These are phyloP conservation scores for Globisporangium camurandrum DNA, from an alignment of 352 stramenopile species.

Conservation along the genomic window DNA sequence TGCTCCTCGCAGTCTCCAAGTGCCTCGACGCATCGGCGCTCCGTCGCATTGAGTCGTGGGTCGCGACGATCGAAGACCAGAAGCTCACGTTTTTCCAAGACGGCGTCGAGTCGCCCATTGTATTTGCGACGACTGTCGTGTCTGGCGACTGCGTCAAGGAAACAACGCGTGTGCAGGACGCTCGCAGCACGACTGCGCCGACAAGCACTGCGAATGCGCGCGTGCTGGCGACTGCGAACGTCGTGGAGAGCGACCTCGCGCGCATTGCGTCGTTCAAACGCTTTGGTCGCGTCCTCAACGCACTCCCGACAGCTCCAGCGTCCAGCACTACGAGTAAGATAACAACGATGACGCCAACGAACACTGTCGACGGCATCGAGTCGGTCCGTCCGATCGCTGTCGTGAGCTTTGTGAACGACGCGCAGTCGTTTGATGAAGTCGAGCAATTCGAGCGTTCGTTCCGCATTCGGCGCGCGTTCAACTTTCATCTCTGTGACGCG, in stretches of 20 bases:
- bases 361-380: neutral
- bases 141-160: conserved; percentile 27
- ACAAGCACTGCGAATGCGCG: neutral
- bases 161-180: conserved; percentile 16
- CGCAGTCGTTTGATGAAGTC: conserved; percentile 12
- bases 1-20: conserved; percentile 61
- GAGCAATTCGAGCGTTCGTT: conserved; percentile 12
- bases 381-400: conserved; percentile 5
- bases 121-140: conserved; percentile 14
- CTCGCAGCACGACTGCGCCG: conserved; percentile 6
- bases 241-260: conserved; percentile 4
- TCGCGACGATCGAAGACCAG: conserved; percentile 15
- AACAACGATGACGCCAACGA: neutral
- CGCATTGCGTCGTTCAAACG: conserved; percentile 5
- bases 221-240: neutral
- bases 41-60: conserved; percentile 34
- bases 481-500: conserved; percentile 12
- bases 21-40: conserved; percentile 40
- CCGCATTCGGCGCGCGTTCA: conserved; percentile 11
- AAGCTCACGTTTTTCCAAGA: conserved; percentile 10
- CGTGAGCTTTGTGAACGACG: conserved; percentile 16
- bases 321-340: no score
- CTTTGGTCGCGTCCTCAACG: conserved; percentile 7
- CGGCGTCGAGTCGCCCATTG: conserved; percentile 1
- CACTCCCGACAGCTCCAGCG: neutral